Conservation (phyloP, 305 asterid species). For the Solanum hybrid region DNA sequence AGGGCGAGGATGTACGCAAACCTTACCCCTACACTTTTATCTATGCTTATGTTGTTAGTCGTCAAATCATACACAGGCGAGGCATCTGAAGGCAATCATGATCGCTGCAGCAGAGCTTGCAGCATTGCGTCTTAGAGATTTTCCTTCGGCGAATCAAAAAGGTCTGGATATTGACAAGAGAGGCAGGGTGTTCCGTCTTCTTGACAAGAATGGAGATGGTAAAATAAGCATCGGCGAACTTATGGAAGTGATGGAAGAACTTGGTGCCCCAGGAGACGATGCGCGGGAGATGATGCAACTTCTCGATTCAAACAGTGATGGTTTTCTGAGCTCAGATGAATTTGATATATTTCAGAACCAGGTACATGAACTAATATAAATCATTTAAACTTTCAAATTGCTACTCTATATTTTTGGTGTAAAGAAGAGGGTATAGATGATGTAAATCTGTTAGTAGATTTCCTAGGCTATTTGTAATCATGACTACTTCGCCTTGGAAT, state of each 20-base stretch:
- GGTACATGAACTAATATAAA: conserved; percentile 27
- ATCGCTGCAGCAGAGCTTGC: conserved; percentile 96
- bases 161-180: conserved; percentile 41
- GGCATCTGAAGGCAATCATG: conserved; percentile 82
- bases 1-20: not conserved
- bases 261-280: conserved; percentile 89
- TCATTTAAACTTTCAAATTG: not conserved
- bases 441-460: too few species aligned
- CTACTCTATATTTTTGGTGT: too few species aligned
- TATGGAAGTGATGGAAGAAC: conserved; percentile 93
- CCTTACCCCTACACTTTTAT: not conserved
- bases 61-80: conserved; percentile 43
- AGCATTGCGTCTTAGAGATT: conserved; percentile 69
- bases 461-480: too few species aligned
- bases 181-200: conserved; percentile 59
- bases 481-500: too few species aligned
- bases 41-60: not conserved
- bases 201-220: conserved; percentile 95
- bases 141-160: conserved; percentile 48
- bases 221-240: conserved; percentile 89
- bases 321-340: conserved; percentile 84
- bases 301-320: conserved; percentile 82
- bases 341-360: conserved; percentile 75
- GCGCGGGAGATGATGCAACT: conserved; percentile 93
- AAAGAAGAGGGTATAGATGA: too few species aligned